phyloP scores from a whole-genome alignment of 2,329 filamentous ascomycete species.

The Exserohilum turcica region DNA sequence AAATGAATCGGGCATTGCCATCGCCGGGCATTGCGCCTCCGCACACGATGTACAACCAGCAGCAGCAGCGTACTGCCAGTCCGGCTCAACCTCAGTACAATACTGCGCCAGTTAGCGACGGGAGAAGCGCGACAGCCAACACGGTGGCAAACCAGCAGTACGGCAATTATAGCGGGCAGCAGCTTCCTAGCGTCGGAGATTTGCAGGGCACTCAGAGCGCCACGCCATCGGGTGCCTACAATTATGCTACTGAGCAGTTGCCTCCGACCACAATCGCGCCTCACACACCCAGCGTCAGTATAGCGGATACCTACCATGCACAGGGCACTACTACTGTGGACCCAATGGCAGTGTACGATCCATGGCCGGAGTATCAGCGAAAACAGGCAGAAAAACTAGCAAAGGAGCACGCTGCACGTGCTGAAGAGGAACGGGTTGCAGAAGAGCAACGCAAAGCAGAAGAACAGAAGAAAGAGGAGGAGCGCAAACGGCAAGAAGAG shows the following conservation, averaged over 20 bases:
- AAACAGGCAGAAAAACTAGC: conserved; percentile 46
- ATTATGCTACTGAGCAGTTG: conserved; percentile 22
- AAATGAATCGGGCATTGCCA: conserved; percentile 23
- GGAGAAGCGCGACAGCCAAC: conserved; percentile 16
- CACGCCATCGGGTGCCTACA: conserved; percentile 27
- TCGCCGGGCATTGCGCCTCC: conserved; percentile 31
- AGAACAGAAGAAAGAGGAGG: conserved; percentile 32
- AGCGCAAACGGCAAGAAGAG: conserved; percentile 28
- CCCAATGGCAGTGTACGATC: conserved; percentile 60
- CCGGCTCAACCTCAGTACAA: conserved; percentile 36
- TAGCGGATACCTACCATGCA: conserved; percentile 25
- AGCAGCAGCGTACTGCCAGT: conserved; percentile 36
- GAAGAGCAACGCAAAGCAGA: conserved; percentile 36
- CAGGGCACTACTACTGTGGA: conserved; percentile 54
- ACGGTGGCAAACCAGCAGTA: conserved; percentile 26
- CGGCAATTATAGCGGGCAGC: conserved; percentile 26
- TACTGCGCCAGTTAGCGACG: conserved; percentile 12
- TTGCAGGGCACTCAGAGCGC: conserved; percentile 19
- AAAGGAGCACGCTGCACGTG: conserved; percentile 40
- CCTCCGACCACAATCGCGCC: conserved; percentile 19
- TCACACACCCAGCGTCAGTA: conserved; percentile 21
- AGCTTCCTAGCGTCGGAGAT: conserved; percentile 29
- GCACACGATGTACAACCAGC: conserved; percentile 31
- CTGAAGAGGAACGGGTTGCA: conserved; percentile 41
- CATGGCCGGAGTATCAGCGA: conserved; percentile 56